phyloP scores from a whole-genome alignment of 2,329 filamentous ascomycete genomes.

The Ophiostoma fasciatum region DNA sequence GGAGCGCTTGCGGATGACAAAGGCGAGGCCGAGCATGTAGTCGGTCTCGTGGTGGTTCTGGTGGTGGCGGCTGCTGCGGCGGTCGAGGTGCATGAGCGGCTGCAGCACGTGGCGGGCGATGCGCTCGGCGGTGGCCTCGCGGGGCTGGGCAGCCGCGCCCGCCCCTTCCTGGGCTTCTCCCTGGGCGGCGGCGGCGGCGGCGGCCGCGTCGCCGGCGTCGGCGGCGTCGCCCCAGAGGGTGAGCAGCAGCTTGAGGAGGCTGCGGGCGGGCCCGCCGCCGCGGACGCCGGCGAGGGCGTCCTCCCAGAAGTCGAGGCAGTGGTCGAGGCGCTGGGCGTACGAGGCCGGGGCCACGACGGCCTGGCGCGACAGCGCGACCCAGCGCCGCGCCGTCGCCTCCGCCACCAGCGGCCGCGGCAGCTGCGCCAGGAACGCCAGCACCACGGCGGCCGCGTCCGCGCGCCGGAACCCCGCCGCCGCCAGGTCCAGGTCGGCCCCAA shows the following conservation, averaged over 20 bases:
- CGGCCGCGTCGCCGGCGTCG: constrained; percentile 22
- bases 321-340: constrained; percentile 21
- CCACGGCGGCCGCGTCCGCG: constrained; percentile 27
- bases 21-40: constrained; percentile 27
- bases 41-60: constrained; percentile 20
- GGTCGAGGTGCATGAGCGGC: constrained; percentile 24
- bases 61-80: neutral
- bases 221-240: constrained; percentile 29
- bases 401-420: constrained; percentile 25
- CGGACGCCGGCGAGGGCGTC: constrained; percentile 26
- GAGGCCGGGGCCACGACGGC: constrained; percentile 20
- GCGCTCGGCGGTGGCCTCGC: constrained; percentile 21
- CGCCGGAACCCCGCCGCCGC: constrained; percentile 17
- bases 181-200: constrained; percentile 19
- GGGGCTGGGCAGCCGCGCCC: constrained; percentile 21
- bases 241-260: constrained; percentile 27
- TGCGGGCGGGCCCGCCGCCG: constrained; percentile 22
- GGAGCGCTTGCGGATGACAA: constrained; percentile 26
- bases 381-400: constrained; percentile 23
- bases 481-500: constrained; percentile 21
- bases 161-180: no score
- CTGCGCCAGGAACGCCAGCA: constrained; percentile 24
- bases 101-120: constrained; percentile 24
- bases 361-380: constrained; percentile 26
- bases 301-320: constrained; percentile 32